Evolutionary conservation across 768 basidiomycete species (phyloP), one percentile per base, ranked within the genome.

Genomic region (Mycena galericulata): DNA sequence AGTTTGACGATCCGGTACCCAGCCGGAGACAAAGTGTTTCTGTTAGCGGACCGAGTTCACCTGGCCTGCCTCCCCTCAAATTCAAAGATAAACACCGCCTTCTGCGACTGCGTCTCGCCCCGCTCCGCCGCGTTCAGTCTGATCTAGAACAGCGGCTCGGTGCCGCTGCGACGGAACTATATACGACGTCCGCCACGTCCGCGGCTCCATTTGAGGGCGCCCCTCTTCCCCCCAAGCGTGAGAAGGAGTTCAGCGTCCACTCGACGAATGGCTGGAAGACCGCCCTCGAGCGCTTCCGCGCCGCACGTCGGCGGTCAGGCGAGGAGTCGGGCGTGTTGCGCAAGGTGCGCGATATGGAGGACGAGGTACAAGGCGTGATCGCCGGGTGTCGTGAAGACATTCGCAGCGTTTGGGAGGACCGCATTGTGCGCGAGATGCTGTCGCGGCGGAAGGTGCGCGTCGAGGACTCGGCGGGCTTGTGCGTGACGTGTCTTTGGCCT

Each of bases 391-490:
- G 83, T 46, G 88, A 91, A 8, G 90, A 92, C 71, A 92, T 94
- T 74, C 87, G 87, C 67, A 80, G 79, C 20, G 79, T 94, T 10
- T 93, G 92, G 92, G 85, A 87, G 58, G 92, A 95, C 73, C 71
- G 85, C 22, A 80, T 85, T 7, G 85, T 93, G 9, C 86, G 85
- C 69, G 88, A 92, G 75, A 85, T 90, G 79, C 76, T 94, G 65
- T 77, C 73, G 62, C 77, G 85, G 49, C 82, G 85, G 30, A 90
- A 87, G 73, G 75, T 83, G 7, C 81, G 87, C 72, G 77, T 94
- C 69, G 92, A 95, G 76, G 88, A 92, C 65, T 81, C 86, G 20
- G 87, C 93, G 40, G 90, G 93, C 58, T 94, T 94, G 92, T 92
- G 77, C 80, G 90, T 85, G 14, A 10, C 53, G 68, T 46, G 2